Evolutionary conservation across 371 early-diverging fungal genomes (phyloP).

Genomic region (Zychaea mexicana): DNA sequence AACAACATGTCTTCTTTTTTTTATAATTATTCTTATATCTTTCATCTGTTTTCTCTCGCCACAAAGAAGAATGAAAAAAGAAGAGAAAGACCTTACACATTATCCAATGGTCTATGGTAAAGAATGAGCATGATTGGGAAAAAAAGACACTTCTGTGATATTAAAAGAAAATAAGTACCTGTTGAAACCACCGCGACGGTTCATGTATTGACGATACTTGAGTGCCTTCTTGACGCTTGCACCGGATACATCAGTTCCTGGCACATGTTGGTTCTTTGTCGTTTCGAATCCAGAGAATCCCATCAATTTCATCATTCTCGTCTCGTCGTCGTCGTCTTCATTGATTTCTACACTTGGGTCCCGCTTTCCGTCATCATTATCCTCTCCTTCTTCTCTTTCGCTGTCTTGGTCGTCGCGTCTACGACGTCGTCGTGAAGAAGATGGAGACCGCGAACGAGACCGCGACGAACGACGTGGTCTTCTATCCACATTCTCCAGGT

Average conservation of each 20-base stretch:
- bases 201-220: slow-evolving; percentile 95
- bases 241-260: slow-evolving; percentile 68
- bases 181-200: slow-evolving; percentile 92
- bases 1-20: not conserved
- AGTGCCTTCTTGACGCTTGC: slow-evolving; percentile 77
- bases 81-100: slow-evolving; percentile 10
- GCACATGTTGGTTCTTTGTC: slow-evolving; percentile 80
- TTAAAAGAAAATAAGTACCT: slow-evolving; percentile 33
- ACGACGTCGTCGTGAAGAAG: no score
- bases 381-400: no score
- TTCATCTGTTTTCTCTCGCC: no score
- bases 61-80: not conserved
- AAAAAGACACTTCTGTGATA: slow-evolving; percentile 4
- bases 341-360: slow-evolving; percentile 14
- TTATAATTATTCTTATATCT: not conserved
- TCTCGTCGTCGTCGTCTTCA: slow-evolving; percentile 50
- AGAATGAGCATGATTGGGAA: not conserved
- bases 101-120: slow-evolving; percentile 39
- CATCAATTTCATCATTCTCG: slow-evolving; percentile 67
- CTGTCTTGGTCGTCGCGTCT: no score
- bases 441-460: not conserved
- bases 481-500: not conserved
- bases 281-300: slow-evolving; percentile 90
- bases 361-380: no score
- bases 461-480: slow-evolving; percentile 11